Evolutionary conservation across 1,284 basidiomycete genomes (phyloP), one percentile per base, ranked within the genome.

Genomic region (Omphalotus olearius): DNA sequence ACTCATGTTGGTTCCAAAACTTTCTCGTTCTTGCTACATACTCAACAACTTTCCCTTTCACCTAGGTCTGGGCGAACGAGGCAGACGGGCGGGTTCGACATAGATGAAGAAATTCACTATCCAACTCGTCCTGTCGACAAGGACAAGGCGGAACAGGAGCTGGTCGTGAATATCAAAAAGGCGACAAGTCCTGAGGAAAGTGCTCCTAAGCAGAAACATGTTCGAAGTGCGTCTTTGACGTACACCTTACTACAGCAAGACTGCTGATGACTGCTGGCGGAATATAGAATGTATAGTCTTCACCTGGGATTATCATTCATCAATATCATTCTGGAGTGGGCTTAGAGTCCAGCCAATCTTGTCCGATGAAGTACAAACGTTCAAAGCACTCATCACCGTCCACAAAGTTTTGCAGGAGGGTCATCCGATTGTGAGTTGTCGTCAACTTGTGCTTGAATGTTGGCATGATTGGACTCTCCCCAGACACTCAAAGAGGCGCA

Each of bases 281-380:
- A 46, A 23, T 17, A n/a, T 66, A 97, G 94, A 96, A 74, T 93
- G 90, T 62, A 96, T 98, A 66, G 91, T 98, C 30, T 98, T 94
- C 69, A 97, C 94, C 13, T 97, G 94, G 94, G 94, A 98, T 68
- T 97, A 97, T 65, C 93, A 96, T 65, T 90, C 91, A n/a, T 96
- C 93, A 36, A 85, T 92, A 61, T 94, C 93, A 6, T 95, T 98
- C 64, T 98, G 95, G 95, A 93, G 91, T 60, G 93, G 92, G 23
- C 77, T 98, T 13, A 80, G 94, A 42, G 95, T 97, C 3, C 93
- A 96, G 62, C 94, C 94, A 35, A 96, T 98, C 61, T 73, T 98
- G 20, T 83, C 93, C 3, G 94, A 98, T 67, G 94, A 98, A 72
- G 84, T 97, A 0, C 93, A 96, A 71, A 95, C 94, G 0, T 98